phyloP scores from a whole-genome alignment of 148 eudicot species.

The Vaccinium darrowii region DNA sequence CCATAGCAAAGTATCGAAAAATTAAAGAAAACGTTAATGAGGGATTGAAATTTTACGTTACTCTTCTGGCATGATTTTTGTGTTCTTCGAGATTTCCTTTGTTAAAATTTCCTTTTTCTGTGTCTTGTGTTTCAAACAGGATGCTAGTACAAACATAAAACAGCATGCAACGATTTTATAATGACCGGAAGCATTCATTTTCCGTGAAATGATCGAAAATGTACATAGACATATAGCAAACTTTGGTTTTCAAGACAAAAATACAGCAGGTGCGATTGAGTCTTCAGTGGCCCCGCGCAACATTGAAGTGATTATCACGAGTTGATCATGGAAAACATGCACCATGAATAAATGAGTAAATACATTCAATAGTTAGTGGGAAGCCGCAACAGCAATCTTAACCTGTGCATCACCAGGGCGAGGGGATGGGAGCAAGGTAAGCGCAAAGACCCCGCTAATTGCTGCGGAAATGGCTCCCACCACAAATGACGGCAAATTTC shows the following conservation, averaged over 20 bases:
- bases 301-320: no score
- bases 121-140: slow-evolving; percentile 46
- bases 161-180: no score
- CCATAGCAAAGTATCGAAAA: slow-evolving; percentile 80
- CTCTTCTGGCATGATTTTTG: slow-evolving; percentile 67
- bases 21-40: slow-evolving; percentile 91
- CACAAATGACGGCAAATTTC: slow-evolving; percentile 73
- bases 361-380: not conserved
- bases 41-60: slow-evolving; percentile 92
- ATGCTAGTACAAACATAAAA: slow-evolving; percentile 48
- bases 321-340: no score
- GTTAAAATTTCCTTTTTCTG: not conserved
- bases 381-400: not conserved
- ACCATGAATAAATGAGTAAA: no score
- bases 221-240: slow-evolving; percentile 83
- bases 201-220: slow-evolving; percentile 66
- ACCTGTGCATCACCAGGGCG: slow-evolving; percentile 1
- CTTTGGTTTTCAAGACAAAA: slow-evolving; percentile 82
- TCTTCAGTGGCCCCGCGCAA: no score
- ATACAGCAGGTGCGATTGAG: slow-evolving; percentile 20
- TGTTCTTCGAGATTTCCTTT: not conserved
- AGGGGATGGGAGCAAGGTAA: slow-evolving; percentile 64
- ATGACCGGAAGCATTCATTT: slow-evolving; percentile 15
- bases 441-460: slow-evolving; percentile 49
- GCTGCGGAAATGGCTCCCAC: slow-evolving; percentile 60